These are phyloP conservation scores for Diplodia seriata DNA, from an alignment of 2,329 filamentous ascomycete species.

Conservation along the genomic window DNA sequence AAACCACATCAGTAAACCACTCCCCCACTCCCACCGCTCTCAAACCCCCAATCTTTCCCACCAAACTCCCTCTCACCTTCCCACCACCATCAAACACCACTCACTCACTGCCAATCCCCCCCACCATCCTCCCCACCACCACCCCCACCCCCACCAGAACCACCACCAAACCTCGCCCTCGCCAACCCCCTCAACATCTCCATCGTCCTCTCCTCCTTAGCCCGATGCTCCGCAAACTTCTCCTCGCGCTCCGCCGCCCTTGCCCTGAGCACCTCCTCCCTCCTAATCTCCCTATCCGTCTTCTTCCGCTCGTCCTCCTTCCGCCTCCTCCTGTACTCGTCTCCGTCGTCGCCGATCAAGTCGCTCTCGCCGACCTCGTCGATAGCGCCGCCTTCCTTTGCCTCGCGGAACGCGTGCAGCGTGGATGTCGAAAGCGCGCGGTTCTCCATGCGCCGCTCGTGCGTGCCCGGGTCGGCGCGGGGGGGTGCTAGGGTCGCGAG, in stretches of 20 bases:
- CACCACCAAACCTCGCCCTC: conserved; percentile 66
- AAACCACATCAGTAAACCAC: neutral
- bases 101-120: neutral
- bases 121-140: neutral
- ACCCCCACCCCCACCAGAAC: neutral
- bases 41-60: neutral
- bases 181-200: conserved; percentile 80
- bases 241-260: conserved; percentile 81
- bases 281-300: conserved; percentile 82
- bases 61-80: neutral
- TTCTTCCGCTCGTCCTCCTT: conserved; percentile 68
- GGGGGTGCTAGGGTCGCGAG: conserved; percentile 85
- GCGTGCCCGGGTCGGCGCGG: conserved; percentile 80
- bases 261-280: conserved; percentile 81
- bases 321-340: conserved; percentile 70
- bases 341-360: conserved; percentile 72
- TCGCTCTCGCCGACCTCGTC: conserved; percentile 74
- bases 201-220: conserved; percentile 85
- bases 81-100: too few relatives aligned
- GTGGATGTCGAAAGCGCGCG: conserved; percentile 73
- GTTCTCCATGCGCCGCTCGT: conserved; percentile 88
- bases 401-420: conserved; percentile 74
- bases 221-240: conserved; percentile 70
- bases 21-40: neutral
- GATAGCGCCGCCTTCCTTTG: conserved; percentile 65